Percentiles rank a stretch among this genome's conserved stretches.
phyloP scores from a whole-genome alignment of 148 eudicot genomes.

The Persicaria maculosa region DNA sequence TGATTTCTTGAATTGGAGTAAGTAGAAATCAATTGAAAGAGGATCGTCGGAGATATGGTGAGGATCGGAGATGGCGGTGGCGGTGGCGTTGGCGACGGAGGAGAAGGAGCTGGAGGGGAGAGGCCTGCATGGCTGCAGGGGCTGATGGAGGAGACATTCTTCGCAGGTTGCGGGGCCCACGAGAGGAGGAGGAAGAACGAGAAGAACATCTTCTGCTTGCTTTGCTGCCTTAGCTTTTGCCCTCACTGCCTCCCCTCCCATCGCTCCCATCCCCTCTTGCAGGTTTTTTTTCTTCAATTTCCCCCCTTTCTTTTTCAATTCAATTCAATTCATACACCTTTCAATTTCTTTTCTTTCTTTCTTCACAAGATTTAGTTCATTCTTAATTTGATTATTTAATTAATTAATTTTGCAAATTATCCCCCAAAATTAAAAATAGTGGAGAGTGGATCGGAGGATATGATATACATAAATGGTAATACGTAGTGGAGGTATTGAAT shows the following conservation, averaged over 20 bases:
- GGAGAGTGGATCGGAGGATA: too few species aligned
- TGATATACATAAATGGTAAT: too few species aligned
- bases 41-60: not conserved
- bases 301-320: not conserved
- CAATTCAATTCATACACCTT: not conserved
- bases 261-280: slow-evolving; percentile 65
- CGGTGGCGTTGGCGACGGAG: not conserved
- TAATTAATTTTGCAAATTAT: not conserved
- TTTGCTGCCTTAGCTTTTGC: slow-evolving; percentile 70
- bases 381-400: not conserved
- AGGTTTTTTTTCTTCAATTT: slow-evolving; percentile 34
- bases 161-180: slow-evolving; percentile 55
- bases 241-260: slow-evolving; percentile 82
- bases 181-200: slow-evolving; percentile 56
- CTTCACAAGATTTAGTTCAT: not conserved
- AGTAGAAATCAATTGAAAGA: not conserved
- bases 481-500: not conserved
- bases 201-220: slow-evolving; percentile 76
- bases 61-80: not conserved
- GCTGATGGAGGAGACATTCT: slow-evolving; percentile 60
- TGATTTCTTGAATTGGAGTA: not conserved
- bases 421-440: too few species aligned
- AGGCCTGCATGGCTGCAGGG: slow-evolving; percentile 76
- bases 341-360: not conserved
- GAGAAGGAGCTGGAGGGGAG: slow-evolving; percentile 12